Evolutionary conservation across 805 yeast genomes (phyloP).

Genomic region (Pichia manshurica): DNA sequence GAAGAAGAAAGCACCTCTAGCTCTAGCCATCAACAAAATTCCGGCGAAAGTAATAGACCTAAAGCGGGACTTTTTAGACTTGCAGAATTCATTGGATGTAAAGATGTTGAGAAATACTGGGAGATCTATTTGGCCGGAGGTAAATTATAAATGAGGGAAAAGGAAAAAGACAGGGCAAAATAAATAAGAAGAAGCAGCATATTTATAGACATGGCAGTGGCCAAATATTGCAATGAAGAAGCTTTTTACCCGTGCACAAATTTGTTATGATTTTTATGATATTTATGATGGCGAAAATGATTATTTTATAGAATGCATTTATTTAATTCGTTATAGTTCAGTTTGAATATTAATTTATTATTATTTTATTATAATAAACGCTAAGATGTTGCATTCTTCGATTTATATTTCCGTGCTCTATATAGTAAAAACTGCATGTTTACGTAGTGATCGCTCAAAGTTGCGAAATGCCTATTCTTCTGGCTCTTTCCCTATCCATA

Average conservation of each 20-base stretch:
- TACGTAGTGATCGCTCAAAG: neutral
- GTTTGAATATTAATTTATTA: neutral
- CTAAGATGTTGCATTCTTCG: neutral
- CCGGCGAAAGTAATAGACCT: neutral
- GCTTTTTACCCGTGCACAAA: too few species aligned
- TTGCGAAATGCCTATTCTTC: neutral
- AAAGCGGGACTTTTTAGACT: conserved; percentile 22
- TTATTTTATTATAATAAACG: neutral
- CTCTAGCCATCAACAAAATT: too few species aligned
- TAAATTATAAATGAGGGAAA: neutral
- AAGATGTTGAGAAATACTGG: conserved; percentile 30
- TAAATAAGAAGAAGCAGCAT: too few species aligned
- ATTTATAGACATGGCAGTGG: too few species aligned
- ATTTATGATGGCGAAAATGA: too few species aligned
- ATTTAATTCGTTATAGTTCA: neutral
- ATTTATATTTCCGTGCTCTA: neutral
- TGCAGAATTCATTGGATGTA: conserved; percentile 29
- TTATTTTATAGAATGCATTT: conserved; percentile 1
- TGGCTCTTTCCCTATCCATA: conserved; percentile 54
- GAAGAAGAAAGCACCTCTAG: neutral
- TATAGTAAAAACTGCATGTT: neutral
- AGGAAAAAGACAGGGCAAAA: too few species aligned
- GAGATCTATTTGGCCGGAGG: conserved; percentile 10
- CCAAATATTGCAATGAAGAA: too few species aligned
- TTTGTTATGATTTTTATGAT: too few species aligned